A percentile compares a stretch with the other conserved stretches of the same genome.
These are phyloP conservation scores for Cryptosporidium andersoni DNA, from an alignment of 169 alveolate species.

Conservation along the genomic window DNA sequence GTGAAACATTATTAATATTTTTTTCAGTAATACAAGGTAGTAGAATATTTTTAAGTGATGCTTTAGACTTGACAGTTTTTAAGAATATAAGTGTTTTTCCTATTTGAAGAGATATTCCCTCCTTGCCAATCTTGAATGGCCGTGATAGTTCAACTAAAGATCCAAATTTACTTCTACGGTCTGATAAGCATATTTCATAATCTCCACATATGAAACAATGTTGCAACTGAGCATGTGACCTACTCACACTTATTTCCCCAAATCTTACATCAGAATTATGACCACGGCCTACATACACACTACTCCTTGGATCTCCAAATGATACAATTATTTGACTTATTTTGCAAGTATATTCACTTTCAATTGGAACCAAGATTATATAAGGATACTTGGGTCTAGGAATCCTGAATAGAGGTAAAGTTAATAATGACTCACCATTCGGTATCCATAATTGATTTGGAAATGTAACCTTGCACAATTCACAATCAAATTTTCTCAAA, in stretches of 20 bases:
- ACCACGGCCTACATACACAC: slow-evolving; percentile 81
- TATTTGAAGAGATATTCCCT: slow-evolving; percentile 36
- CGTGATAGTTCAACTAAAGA: slow-evolving; percentile 47
- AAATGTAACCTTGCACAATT: slow-evolving; percentile 53
- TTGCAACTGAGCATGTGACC: slow-evolving; percentile 77
- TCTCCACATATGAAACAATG: slow-evolving; percentile 17
- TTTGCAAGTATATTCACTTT: slow-evolving; percentile 42
- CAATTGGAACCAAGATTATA: slow-evolving; percentile 60
- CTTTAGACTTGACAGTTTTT: slow-evolving; percentile 32
- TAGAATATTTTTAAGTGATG: slow-evolving; percentile 17
- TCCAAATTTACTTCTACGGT: slow-evolving; percentile 58
- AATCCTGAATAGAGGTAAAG: slow-evolving; percentile 40
- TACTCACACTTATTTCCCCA: slow-evolving; percentile 84
- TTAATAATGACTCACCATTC: neutral
- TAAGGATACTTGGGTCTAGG: slow-evolving; percentile 70
- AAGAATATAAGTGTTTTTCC: slow-evolving; percentile 44
- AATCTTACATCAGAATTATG: slow-evolving; percentile 83
- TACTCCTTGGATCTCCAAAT: slow-evolving; percentile 34
- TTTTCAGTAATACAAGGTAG: neutral
- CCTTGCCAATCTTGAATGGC: slow-evolving; percentile 60
- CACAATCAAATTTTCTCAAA: slow-evolving; percentile 57
- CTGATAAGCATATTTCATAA: slow-evolving; percentile 41
- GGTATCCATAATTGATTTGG: slow-evolving; percentile 29
- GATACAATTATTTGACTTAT: slow-evolving; percentile 62
- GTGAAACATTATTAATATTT: too few relatives aligned